Evolutionary conservation across 148 eudicot species (phyloP).

Genomic region (Rhododendron ovatum): DNA sequence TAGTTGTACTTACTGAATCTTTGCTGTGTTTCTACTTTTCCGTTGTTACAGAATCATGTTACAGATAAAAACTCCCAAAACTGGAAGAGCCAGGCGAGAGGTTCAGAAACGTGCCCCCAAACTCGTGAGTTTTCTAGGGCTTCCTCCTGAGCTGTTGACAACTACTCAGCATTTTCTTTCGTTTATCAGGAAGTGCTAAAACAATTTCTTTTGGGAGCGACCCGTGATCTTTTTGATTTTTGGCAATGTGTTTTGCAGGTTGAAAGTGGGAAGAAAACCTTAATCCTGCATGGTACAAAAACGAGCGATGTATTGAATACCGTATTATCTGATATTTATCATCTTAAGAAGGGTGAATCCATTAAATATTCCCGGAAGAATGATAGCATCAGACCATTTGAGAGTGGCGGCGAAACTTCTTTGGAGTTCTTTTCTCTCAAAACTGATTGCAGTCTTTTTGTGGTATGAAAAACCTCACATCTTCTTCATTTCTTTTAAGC

Average conservation of each 20-base stretch:
- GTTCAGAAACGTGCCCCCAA: conserved; percentile 83
- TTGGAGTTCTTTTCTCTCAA: conserved; percentile 85
- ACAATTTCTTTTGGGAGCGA: background rate
- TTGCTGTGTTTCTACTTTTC: background rate
- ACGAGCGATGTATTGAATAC: conserved; percentile 65
- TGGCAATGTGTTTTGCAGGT: conserved; percentile 37
- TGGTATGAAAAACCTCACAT: conserved; percentile 36
- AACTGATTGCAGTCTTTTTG: conserved; percentile 91
- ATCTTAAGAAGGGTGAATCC: conserved; percentile 72
- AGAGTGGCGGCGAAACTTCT: conserved; percentile 89
- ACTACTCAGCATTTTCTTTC: background rate
- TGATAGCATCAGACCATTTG: conserved; percentile 86
- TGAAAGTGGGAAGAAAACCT: conserved; percentile 79
- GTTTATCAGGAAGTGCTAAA: background rate
- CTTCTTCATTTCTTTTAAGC: background rate
- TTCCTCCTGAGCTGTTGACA: background rate
- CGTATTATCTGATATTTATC: conserved; percentile 68
- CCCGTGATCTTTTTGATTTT: background rate
- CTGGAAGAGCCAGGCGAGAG: conserved; percentile 59
- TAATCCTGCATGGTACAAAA: conserved; percentile 81
- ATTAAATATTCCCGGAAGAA: conserved; percentile 68
- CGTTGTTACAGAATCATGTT: conserved; percentile 33
- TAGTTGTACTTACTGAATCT: background rate
- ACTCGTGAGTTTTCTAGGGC: conserved; percentile 40
- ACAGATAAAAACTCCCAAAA: conserved; percentile 57